Conservation (phyloP, 2,329 filamentous ascomycete species). For the Pseudocercospora eumusae region DNA sequence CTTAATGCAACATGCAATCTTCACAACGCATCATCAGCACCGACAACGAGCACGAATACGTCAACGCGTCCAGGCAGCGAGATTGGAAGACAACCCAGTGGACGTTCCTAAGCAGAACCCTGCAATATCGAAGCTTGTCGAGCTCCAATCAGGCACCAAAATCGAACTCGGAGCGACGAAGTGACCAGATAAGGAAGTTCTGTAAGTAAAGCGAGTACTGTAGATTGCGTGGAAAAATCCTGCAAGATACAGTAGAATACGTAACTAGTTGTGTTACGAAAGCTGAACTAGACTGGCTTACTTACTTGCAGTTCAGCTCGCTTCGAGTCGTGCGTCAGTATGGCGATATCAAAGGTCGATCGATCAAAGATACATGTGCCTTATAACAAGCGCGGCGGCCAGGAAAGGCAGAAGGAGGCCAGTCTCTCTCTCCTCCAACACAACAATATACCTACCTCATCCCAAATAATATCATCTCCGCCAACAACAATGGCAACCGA, state of each 20-base stretch:
- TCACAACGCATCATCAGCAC: neutral
- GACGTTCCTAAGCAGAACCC: slow-evolving; percentile 4
- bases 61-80: slow-evolving; percentile 17
- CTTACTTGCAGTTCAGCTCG: neutral
- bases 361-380: neutral
- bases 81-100: slow-evolving; percentile 10
- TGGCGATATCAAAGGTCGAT: neutral
- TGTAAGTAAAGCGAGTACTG: neutral
- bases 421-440: neutral
- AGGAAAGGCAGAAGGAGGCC: neutral
- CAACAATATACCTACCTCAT: neutral
- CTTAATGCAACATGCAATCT: neutral
- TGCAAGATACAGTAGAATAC: slow-evolving; percentile 4
- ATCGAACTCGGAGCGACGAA: neutral
- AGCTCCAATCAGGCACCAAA: slow-evolving; percentile 1
- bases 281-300: neutral
- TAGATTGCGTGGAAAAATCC: neutral
- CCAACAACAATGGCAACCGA: slow-evolving; percentile 9
- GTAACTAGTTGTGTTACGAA: neutral
- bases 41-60: neutral
- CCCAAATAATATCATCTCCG: neutral
- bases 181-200: neutral
- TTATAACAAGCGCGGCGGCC: no score
- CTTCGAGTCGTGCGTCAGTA: neutral
- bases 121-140: slow-evolving; percentile 9